Percentiles rank a stretch among this genome's conserved stretches.
Conservation (phyloP, 2,329 filamentous ascomycete species). For the Cercospora brassicicola region DNA sequence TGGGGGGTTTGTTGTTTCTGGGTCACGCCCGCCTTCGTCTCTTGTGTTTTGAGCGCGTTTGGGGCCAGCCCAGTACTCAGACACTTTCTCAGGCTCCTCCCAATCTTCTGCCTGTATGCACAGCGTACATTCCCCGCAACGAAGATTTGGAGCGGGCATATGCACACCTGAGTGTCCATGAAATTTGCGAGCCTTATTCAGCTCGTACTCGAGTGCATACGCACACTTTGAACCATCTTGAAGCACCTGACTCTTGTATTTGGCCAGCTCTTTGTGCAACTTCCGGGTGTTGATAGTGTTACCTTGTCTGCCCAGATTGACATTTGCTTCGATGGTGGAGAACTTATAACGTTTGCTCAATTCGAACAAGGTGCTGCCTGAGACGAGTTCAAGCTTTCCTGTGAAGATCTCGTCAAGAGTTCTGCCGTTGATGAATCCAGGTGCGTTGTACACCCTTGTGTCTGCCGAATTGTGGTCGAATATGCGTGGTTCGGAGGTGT, state of each 20-base stretch:
- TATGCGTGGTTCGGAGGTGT: background rate
- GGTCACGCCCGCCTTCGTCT: background rate
- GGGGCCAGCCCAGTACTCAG: background rate
- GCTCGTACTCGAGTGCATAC: background rate
- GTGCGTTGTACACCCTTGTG: background rate
- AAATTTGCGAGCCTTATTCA: background rate
- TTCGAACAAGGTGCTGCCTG: slow-evolving; percentile 4
- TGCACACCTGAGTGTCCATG: background rate
- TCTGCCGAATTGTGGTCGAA: background rate
- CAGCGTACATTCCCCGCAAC: background rate
- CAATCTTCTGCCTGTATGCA: background rate
- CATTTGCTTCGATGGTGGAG: background rate
- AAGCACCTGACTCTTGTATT: background rate
- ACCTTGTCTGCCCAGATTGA: background rate
- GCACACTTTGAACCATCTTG: background rate
- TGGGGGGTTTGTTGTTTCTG: background rate
- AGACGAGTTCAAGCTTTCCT: slow-evolving; percentile 1
- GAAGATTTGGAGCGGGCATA: background rate
- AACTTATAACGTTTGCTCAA: slow-evolving; percentile 13
- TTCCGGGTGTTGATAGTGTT: background rate
- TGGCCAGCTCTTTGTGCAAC: background rate
- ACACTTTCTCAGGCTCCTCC: background rate
- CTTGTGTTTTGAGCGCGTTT: background rate
- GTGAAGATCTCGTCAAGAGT: slow-evolving; percentile 15
- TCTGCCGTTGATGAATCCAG: background rate